Percentiles rank a stretch among this genome's conserved stretches.
Conservation (phyloP, 768 basidiomycete genomes). For the Lyophyllum shimeji region DNA sequence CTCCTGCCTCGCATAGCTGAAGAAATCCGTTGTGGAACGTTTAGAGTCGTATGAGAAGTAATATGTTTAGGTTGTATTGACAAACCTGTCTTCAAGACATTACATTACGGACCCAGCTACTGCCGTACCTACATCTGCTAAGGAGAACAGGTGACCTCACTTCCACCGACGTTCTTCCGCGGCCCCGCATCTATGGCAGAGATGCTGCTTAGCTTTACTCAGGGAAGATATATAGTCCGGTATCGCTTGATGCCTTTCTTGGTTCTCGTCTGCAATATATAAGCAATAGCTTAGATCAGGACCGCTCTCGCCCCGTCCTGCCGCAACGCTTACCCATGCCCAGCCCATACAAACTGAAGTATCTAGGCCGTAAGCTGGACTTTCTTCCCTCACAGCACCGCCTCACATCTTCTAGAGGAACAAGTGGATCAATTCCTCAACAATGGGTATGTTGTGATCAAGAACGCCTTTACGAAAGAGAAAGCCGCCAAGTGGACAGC, state of each 20-base stretch:
- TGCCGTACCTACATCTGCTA: not conserved
- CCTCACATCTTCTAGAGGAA: conserved; percentile 30
- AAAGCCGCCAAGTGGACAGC: conserved; percentile 49
- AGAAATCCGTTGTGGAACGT: conserved; percentile 45
- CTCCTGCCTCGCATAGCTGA: conserved; percentile 37
- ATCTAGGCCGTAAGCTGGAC: conserved; percentile 35
- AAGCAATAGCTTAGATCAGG: not conserved
- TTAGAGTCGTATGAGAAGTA: conserved; percentile 33
- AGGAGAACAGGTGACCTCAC: not conserved
- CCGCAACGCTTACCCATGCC: not conserved
- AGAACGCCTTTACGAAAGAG: conserved; percentile 51
- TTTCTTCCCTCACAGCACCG: not conserved
- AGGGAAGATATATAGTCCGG: not conserved
- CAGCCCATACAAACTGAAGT: conserved; percentile 27
- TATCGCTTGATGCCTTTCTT: not conserved
- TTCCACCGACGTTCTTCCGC: conserved; percentile 3
- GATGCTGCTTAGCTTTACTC: not conserved
- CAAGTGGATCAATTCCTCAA: conserved; percentile 56
- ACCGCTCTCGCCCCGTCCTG: not conserved
- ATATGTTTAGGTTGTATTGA: not conserved
- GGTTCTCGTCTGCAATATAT: not conserved
- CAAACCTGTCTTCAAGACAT: not conserved
- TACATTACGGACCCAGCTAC: not conserved
- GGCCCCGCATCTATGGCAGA: not conserved
- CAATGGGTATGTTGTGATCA: conserved; percentile 53